These are phyloP conservation scores for Globisporangium nodosum DNA, from an alignment of 352 stramenopile genomes.

Conservation along the genomic window DNA sequence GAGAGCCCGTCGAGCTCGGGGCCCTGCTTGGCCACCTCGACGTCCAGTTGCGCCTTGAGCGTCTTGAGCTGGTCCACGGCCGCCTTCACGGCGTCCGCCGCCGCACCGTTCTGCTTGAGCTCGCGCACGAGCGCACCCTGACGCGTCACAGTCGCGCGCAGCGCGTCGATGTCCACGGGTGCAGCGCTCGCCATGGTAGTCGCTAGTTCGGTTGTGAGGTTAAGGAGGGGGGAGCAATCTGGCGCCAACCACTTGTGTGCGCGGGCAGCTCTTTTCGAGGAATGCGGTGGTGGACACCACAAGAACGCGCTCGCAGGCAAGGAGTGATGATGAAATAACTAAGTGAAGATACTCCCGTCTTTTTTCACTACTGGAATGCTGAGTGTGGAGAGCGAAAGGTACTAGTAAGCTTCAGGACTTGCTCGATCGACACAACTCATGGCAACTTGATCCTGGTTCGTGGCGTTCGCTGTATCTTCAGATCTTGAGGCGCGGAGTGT, in stretches of 20 bases:
- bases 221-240: neutral
- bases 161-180: slow-evolving; percentile 88
- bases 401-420: no score
- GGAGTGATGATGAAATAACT: neutral
- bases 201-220: neutral
- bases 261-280: neutral
- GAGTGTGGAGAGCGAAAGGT: no score
- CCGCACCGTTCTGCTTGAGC: slow-evolving; percentile 95
- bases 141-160: slow-evolving; percentile 93
- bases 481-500: no score
- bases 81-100: slow-evolving; percentile 81
- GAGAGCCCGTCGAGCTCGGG: slow-evolving; percentile 56
- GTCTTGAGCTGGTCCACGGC: slow-evolving; percentile 92
- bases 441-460: no score
- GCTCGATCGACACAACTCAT: no score
- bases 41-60: slow-evolving; percentile 89
- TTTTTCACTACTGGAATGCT: neutral
- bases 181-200: slow-evolving; percentile 13
- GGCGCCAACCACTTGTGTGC: no score
- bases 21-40: slow-evolving; percentile 70
- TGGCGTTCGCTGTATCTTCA: no score
- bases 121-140: slow-evolving; percentile 93
- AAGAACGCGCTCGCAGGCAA: neutral
- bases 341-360: neutral
- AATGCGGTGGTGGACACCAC: neutral